Conservation (phyloP, 345 rosid genomes). For the Aquilaria malaccensis region DNA sequence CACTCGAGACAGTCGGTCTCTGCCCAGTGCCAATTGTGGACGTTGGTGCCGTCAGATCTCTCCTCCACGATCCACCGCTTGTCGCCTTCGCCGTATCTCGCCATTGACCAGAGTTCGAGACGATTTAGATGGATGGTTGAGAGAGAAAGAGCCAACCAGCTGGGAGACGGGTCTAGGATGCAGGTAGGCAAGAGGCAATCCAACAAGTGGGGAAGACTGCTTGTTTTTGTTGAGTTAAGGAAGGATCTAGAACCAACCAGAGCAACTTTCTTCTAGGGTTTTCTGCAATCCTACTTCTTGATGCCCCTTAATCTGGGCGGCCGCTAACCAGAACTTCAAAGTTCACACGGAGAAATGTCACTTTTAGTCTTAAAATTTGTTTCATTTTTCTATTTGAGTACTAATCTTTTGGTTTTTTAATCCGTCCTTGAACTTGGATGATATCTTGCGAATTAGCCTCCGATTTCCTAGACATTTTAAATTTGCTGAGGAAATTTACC, state of each 20-base stretch:
- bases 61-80: conserved; percentile 95
- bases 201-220: not conserved
- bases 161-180: not conserved
- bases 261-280: not conserved
- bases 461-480: too few species aligned
- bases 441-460: too few species aligned
- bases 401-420: too few species aligned
- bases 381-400: too few species aligned
- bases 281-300: not conserved
- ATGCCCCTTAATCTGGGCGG: too few species aligned
- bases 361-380: too few species aligned
- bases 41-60: conserved; percentile 83
- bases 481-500: too few species aligned
- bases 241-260: conserved; percentile 1
- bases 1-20: conserved; percentile 82
- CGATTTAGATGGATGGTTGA: not conserved
- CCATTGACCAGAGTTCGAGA: conserved; percentile 30
- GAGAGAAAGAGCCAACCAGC: not conserved
- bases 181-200: not conserved
- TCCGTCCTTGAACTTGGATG: too few species aligned
- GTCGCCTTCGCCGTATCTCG: conserved; percentile 87
- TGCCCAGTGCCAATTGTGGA: conserved; percentile 98
- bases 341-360: too few species aligned
- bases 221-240: not conserved
- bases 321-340: too few species aligned